Conservation (phyloP, 2,329 filamentous ascomycete species). For the Fusarium goolgardi region DNA sequence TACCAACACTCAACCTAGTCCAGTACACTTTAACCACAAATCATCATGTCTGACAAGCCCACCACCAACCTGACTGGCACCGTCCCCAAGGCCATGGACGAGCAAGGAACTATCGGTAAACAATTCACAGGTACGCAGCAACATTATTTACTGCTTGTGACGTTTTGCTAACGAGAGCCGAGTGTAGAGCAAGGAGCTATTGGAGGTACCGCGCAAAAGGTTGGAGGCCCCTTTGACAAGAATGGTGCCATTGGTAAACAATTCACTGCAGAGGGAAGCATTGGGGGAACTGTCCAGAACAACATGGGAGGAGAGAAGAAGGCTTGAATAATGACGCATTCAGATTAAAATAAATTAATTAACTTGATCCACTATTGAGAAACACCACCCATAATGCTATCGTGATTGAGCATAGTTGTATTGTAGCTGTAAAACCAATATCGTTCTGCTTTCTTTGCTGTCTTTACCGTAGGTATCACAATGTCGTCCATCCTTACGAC, state of each 20-base stretch:
- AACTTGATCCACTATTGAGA: background rate
- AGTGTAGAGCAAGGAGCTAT: constrained; percentile 58
- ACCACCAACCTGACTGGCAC: constrained; percentile 7
- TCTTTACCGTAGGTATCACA: background rate
- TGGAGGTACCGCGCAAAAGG: constrained; percentile 61
- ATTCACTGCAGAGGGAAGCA: constrained; percentile 64
- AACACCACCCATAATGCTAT: too few species aligned
- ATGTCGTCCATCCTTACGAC: constrained; percentile 20
- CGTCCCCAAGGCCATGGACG: constrained; percentile 59
- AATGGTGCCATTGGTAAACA: constrained; percentile 66
- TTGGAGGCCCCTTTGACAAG: constrained; percentile 63
- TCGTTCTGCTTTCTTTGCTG: background rate
- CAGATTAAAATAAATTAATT: background rate
- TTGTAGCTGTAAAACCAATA: too few species aligned
- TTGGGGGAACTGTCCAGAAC: constrained; percentile 65
- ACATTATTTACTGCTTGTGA: accelerated
- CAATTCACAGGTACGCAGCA: constrained; percentile 62
- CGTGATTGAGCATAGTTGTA: too few species aligned
- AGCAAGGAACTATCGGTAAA: constrained; percentile 63
- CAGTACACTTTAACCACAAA: accelerated
- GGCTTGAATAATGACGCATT: background rate
- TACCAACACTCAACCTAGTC: background rate
- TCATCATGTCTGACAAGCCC: constrained; percentile 36
- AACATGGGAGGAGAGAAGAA: constrained; percentile 55
- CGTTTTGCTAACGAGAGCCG: accelerated